A percentile compares a stretch with the other conserved stretches of the same genome.
Conservation (phyloP, 257 asterid species). For the Asclepias syriaca region DNA sequence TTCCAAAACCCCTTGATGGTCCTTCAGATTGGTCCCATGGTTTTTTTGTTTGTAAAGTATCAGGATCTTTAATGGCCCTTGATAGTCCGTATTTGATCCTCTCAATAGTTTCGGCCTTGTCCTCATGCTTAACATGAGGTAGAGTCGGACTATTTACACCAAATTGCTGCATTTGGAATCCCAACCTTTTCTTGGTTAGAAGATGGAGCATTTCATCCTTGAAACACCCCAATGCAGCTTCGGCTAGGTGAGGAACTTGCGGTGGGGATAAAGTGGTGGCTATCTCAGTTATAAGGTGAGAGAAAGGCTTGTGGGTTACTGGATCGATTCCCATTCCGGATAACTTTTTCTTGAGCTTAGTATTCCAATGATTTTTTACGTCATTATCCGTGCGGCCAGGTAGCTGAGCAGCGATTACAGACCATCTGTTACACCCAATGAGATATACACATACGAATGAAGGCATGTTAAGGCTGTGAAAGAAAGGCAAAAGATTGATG, state of each 20-base stretch:
- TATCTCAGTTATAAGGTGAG: slow-evolving; percentile 82
- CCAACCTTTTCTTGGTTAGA: slow-evolving; percentile 73
- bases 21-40: slow-evolving; percentile 42
- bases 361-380: slow-evolving; percentile 94
- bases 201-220: slow-evolving; percentile 97
- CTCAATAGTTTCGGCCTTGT: slow-evolving; percentile 44
- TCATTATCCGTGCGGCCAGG: slow-evolving; percentile 95
- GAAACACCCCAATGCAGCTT: slow-evolving; percentile 93
- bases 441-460: too few relatives aligned
- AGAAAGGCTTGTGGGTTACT: slow-evolving; percentile 90
- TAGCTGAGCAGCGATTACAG: slow-evolving; percentile 82
- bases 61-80: slow-evolving; percentile 49
- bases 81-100: slow-evolving; percentile 56
- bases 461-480: background rate
- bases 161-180: slow-evolving; percentile 61
- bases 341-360: slow-evolving; percentile 85
- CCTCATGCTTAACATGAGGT: slow-evolving; percentile 39
- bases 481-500: too few relatives aligned
- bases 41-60: slow-evolving; percentile 17
- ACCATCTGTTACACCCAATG: slow-evolving; percentile 52
- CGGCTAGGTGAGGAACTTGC: slow-evolving; percentile 86
- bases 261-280: slow-evolving; percentile 82
- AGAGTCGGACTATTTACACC: slow-evolving; percentile 16
- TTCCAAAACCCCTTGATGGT: slow-evolving; percentile 31
- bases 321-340: slow-evolving; percentile 98